These are phyloP conservation scores for Ceratopteris richardii DNA, from an alignment of 75 land plant species.

Conservation along the genomic window DNA sequence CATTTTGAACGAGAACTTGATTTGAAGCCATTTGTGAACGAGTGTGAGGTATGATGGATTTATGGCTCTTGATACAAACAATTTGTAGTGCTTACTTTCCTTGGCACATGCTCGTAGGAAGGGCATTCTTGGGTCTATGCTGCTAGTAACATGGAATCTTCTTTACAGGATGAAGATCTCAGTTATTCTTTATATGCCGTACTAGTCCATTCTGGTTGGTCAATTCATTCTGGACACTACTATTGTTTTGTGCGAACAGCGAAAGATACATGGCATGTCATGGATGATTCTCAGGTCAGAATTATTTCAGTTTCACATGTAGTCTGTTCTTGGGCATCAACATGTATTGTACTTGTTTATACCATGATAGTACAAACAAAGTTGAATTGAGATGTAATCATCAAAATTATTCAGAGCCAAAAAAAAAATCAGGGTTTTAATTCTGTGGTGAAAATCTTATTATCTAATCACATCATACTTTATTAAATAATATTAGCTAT, in stretches of 20 bases:
- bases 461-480: no score
- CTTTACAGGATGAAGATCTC: slow-evolving; percentile 9
- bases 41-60: slow-evolving; percentile 13
- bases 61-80: neutral
- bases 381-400: no score
- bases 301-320: no score
- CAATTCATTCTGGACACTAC: slow-evolving; percentile 33
- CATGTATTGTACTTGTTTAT: no score
- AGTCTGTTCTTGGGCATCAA: no score
- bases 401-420: no score
- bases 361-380: no score
- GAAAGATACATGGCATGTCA: slow-evolving; percentile 14
- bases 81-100: neutral
- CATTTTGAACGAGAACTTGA: slow-evolving; percentile 20
- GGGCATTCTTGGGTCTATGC: no score
- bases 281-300: slow-evolving; percentile 37
- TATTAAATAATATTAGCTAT: no score
- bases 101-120: neutral
- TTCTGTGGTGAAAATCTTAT: no score
- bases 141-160: no score
- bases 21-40: slow-evolving; percentile 80
- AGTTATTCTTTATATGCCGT: slow-evolving; percentile 24
- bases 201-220: slow-evolving; percentile 27
- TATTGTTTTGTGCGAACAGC: slow-evolving; percentile 27
- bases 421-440: no score